Evolutionary conservation across 139 green algal species (phyloP).

Genomic region (Micractinium conductrix): DNA sequence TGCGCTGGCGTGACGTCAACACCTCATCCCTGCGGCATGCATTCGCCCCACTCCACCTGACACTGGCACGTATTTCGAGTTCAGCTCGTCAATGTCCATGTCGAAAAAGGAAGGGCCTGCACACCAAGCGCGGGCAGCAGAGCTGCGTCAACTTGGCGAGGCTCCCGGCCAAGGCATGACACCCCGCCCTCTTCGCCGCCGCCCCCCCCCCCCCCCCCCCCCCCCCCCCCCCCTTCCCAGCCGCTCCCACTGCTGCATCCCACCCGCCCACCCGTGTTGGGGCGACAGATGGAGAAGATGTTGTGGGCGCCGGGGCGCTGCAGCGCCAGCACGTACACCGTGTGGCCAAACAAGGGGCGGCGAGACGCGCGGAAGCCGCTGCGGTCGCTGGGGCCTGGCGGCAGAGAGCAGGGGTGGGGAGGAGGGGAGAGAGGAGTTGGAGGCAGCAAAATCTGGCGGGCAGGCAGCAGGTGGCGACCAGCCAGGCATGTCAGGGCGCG

Average conservation of each 20-base stretch:
- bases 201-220: not conserved
- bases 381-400: slow-evolving; percentile 38
- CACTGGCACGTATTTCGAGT: slow-evolving; percentile 65
- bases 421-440: not conserved
- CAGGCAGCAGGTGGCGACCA: no score
- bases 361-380: slow-evolving; percentile 56
- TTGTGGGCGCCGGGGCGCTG: slow-evolving; percentile 56
- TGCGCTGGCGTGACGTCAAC: not conserved
- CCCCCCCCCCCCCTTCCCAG: not conserved
- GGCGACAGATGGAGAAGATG: slow-evolving; percentile 66
- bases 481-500: no score
- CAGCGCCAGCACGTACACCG: slow-evolving; percentile 57
- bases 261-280: slow-evolving; percentile 67
- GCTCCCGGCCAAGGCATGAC: not conserved
- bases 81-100: slow-evolving; percentile 82
- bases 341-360: slow-evolving; percentile 47
- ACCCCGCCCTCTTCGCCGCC: not conserved
- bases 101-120: slow-evolving; percentile 76
- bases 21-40: not conserved
- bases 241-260: not conserved
- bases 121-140: not conserved
- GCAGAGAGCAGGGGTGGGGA: not conserved
- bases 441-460: no score
- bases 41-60: not conserved
- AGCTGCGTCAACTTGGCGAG: not conserved